Conservation (phyloP, 1,284 basidiomycete genomes). For the Lentinula novae-zelandiae region DNA sequence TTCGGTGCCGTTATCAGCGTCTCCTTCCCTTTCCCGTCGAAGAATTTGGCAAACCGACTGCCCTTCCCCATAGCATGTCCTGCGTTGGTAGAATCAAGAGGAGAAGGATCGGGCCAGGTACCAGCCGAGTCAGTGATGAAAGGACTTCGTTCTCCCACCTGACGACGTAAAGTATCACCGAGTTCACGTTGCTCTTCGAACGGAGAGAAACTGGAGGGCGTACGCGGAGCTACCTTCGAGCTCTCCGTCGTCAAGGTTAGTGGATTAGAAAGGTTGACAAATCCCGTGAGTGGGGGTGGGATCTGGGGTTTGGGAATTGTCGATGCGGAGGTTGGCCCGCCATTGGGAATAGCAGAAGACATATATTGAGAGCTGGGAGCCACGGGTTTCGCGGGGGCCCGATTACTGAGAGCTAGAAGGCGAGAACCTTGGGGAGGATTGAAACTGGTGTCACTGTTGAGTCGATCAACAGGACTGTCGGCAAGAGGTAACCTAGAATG, state of each 20-base stretch:
- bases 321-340: slow-evolving; percentile 16
- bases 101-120: slow-evolving; percentile 10
- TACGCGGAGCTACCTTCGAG: slow-evolving; percentile 27
- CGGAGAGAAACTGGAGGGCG: slow-evolving; percentile 46
- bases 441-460: slow-evolving; percentile 29
- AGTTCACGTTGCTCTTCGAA: slow-evolving; percentile 46
- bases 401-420: slow-evolving; percentile 61
- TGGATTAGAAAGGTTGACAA: background rate
- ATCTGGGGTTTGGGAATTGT: slow-evolving; percentile 12
- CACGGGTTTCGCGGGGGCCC: slow-evolving; percentile 28
- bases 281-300: background rate
- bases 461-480: background rate
- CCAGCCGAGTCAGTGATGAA: background rate
- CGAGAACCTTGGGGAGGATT: slow-evolving; percentile 70
- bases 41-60: slow-evolving; percentile 80
- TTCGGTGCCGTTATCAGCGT: slow-evolving; percentile 21
- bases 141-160: slow-evolving; percentile 25
- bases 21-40: slow-evolving; percentile 67
- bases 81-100: slow-evolving; percentile 29
- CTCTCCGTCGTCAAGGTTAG: slow-evolving; percentile 13
- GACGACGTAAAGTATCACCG: slow-evolving; percentile 37
- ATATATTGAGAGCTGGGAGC: slow-evolving; percentile 4
- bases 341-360: slow-evolving; percentile 12
- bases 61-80: slow-evolving; percentile 56
- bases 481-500: slow-evolving; percentile 3